Base-by-base conservation (phyloP, 2,329 filamentous ascomycete genomes). In the Cordyceps sp. region DNA sequence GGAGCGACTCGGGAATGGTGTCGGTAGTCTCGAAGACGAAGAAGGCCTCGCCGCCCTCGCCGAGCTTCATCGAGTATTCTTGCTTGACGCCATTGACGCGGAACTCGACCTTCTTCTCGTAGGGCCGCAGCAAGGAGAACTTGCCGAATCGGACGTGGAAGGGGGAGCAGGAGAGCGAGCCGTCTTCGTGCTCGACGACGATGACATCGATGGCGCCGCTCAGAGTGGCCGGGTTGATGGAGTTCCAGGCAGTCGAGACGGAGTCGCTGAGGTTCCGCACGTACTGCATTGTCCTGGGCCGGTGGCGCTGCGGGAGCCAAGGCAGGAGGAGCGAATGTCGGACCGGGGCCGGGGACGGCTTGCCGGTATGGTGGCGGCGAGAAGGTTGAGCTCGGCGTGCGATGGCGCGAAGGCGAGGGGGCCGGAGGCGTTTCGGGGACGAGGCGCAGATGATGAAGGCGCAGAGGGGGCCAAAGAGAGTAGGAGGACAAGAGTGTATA, bases 111-210 rank as follows among this genome's bases (percentile, higher is more conserved):
- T 96, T 98, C 61, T 98, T 98, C 58, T 98, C 90, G 37, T 78
- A 94, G 0, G 90, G 90, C 16, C 90, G 80, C 47, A 98, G 62
- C 25, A 98, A 68, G 37, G 88, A 93, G 62, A 96, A 96, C 61
- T 98, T 98, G 55, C 90, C 90, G 56, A 98, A 98, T 46, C 90
- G 85, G 42, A 98, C 90, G 55, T 98, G 90, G 57, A 98, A 98
- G 31, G 90, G 90, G 19, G 88, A 96, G 59, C 90, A 98, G 42
- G 79, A 76, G 36, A 96, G 68, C 26, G 62, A 66, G 61, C 83
- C 90, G 66, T 98, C 90, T 51, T 88, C 83, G 44, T 92, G 85
- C 57, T 98, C 85, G 36, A 98, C 85, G 34, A 98, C 88, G 44
- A 98, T 93, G 45, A 96, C 88, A 66, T 98, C 90, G 60, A 98